Evolutionary conservation across 805 yeast species (phyloP), one percentile per base, ranked within the genome.

Genomic region (Clavispora santaluciae): DNA sequence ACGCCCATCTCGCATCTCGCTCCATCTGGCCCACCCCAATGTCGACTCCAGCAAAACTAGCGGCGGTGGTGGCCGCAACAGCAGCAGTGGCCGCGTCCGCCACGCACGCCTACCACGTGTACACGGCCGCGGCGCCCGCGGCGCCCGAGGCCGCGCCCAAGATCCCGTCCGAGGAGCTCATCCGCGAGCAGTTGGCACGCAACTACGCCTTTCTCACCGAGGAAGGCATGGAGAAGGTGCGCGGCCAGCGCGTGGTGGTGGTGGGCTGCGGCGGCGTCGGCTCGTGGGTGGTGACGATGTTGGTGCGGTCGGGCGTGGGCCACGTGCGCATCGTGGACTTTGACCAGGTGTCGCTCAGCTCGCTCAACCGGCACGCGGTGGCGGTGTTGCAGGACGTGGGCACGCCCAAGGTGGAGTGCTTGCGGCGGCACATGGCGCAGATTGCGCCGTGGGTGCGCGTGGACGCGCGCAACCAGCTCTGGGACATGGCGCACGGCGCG

Each of bases 251-350:
- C 41, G 76, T 90, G 2, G 85, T 88, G 2, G 85, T 91, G 12
- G 81, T 79, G 22, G 99, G 99, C 22, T 93, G 91, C 13, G 99
- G 99, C 43, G 99, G 99, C 43, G 99, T 93, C 30, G 99, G 99
- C 2, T 90, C 97, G 0, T 90, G 96, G 91, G 95, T 83, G 18
- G 82, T 85, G 10, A 83, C 95, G 9, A 87, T 95, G 85, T 72
- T 93, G 42, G 84, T 86, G 2, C 79, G 99, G 54, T 86, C 95
- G 13, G 99, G 99, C 12, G 82, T 90, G 29, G 82, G 84, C 16
- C 75, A 78, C 44, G 60, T 93, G 39, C 75, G 89, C 51, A 73
- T 93, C 42, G 80, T 93, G 40, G 99, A 93, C 63, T 93, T 93
- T 59, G 99, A 93, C 62, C 99, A 93, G 66, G 97, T 93, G 21